These are phyloP conservation scores for Straminergon stramineum DNA, from an alignment of 225 moss, liverwort and hornwort genomes.

Conservation along the genomic window DNA sequence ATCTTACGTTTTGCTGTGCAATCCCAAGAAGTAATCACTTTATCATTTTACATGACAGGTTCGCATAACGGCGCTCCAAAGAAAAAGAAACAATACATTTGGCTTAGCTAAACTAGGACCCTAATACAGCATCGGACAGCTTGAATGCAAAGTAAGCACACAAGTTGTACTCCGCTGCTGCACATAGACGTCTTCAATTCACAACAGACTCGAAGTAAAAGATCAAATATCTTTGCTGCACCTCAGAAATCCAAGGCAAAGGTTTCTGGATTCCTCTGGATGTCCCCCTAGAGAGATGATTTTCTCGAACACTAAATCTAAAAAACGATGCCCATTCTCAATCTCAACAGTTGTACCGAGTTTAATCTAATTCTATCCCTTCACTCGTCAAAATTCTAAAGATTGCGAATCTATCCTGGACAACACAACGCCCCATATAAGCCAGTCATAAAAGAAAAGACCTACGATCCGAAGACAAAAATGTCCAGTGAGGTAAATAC, in stretches of 20 bases:
- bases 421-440: not conserved
- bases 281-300: not conserved
- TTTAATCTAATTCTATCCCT: not conserved
- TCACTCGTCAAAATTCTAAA: not conserved
- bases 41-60: not conserved
- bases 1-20: conserved; percentile 62
- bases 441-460: not conserved
- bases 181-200: not conserved
- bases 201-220: not conserved
- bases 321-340: not conserved
- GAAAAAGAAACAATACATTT: not conserved
- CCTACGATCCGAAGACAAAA: not conserved
- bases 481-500: not conserved
- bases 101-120: not conserved
- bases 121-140: not conserved
- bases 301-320: not conserved
- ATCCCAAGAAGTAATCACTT: conserved; percentile 6
- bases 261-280: not conserved
- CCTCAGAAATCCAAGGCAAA: not conserved
- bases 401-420: not conserved
- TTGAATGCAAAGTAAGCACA: not conserved
- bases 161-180: not conserved
- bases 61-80: not conserved
- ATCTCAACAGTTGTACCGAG: not conserved
- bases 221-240: not conserved